Percentiles rank a stretch among this genome's conserved stretches.
Conservation (phyloP, 2,329 filamentous ascomycete genomes). For the Curvularia eragrostidis region DNA sequence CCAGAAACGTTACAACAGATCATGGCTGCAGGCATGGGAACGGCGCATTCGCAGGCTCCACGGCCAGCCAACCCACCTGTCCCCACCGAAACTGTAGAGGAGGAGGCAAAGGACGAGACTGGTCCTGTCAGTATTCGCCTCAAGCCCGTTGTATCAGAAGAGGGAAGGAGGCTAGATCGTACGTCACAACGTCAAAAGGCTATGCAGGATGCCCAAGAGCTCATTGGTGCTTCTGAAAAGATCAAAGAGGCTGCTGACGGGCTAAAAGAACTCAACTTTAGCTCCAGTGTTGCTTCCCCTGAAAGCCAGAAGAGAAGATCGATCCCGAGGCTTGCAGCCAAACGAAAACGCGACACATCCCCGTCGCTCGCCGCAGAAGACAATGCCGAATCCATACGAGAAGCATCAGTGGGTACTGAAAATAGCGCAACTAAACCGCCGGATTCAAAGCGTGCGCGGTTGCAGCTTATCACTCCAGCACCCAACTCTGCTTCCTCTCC, state of each 20-base stretch:
- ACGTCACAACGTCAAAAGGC: slow-evolving; percentile 64
- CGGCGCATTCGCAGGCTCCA: slow-evolving; percentile 21
- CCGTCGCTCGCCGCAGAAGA: slow-evolving; percentile 36
- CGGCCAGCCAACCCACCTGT: slow-evolving; percentile 20
- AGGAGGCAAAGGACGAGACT: slow-evolving; percentile 61
- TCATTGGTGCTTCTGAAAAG: slow-evolving; percentile 46
- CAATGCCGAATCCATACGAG: slow-evolving; percentile 24
- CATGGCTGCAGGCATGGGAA: slow-evolving; percentile 27
- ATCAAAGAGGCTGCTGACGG: slow-evolving; percentile 45
- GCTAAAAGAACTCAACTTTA: slow-evolving; percentile 45
- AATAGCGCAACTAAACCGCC: slow-evolving; percentile 37
- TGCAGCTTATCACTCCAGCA: slow-evolving; percentile 28
- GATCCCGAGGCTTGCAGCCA: slow-evolving; percentile 48
- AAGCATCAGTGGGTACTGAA: slow-evolving; percentile 34
- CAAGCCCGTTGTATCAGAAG: slow-evolving; percentile 80
- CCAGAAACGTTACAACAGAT: slow-evolving; percentile 36
- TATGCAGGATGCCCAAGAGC: slow-evolving; percentile 48
- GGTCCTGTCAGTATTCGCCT: slow-evolving; percentile 74
- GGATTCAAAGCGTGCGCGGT: slow-evolving; percentile 41
- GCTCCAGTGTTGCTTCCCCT: slow-evolving; percentile 27
- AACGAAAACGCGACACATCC: slow-evolving; percentile 63
- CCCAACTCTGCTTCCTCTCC: slow-evolving; percentile 19
- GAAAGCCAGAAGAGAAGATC: slow-evolving; percentile 33
- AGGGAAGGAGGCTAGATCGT: slow-evolving; percentile 76
- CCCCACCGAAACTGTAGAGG: slow-evolving; percentile 20